These are phyloP conservation scores for Peribolospora baueri DNA, from an alignment of 768 basidiomycete species.

Conservation along the genomic window DNA sequence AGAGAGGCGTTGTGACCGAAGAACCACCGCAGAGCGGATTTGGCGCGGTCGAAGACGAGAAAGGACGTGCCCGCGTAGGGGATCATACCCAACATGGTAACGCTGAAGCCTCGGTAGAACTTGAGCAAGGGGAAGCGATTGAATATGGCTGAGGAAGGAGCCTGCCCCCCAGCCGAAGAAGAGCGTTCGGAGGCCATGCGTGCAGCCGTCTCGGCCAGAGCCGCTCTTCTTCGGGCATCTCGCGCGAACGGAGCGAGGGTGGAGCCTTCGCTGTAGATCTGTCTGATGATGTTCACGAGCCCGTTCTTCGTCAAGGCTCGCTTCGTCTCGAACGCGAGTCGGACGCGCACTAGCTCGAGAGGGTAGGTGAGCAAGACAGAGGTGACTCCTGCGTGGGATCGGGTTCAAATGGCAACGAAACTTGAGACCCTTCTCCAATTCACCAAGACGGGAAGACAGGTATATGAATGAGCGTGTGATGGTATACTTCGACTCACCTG, in stretches of 20 bases:
- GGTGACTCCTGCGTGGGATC: conserved; percentile 34
- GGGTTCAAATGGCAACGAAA: not conserved
- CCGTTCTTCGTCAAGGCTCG: not conserved
- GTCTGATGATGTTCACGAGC: conserved; percentile 14
- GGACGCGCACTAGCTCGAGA: conserved; percentile 78
- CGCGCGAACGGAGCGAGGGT: conserved; percentile 10
- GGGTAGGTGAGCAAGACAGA: conserved; percentile 89
- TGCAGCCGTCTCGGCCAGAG: no score
- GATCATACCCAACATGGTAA: conserved; percentile 72
- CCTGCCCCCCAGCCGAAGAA: not conserved
- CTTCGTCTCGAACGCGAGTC: conserved; percentile 64
- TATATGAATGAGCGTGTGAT: conserved; percentile 1
- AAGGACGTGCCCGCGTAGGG: conserved; percentile 92
- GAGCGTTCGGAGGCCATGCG: not conserved
- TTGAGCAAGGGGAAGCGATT: conserved; percentile 50
- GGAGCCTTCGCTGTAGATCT: conserved; percentile 11
- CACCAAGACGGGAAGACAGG: not conserved
- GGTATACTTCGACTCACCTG: conserved; percentile 31
- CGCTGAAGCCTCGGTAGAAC: conserved; percentile 92
- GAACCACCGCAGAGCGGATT: conserved; percentile 30
- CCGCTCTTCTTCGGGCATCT: conserved; percentile 4
- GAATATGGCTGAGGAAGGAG: conserved; percentile 22
- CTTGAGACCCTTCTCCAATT: not conserved
- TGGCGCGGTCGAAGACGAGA: conserved; percentile 55
- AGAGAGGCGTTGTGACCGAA: conserved; percentile 19